Evolutionary conservation across 306 rosid species (phyloP).

Genomic region (Crotalaria pallida): DNA sequence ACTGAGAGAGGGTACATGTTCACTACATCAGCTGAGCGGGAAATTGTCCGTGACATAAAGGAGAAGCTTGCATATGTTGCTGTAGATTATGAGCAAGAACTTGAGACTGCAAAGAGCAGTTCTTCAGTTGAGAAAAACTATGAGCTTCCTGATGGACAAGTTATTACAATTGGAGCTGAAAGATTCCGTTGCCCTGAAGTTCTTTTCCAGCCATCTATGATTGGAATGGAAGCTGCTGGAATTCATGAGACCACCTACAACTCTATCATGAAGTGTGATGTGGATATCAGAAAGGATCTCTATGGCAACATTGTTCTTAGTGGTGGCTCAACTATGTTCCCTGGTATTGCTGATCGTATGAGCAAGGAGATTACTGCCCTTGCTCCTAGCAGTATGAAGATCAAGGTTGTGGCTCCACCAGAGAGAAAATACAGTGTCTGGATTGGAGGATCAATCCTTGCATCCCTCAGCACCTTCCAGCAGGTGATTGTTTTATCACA

Average conservation of each 20-base stretch:
- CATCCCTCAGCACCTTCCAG: conserved; percentile 99
- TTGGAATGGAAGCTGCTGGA: conserved; percentile 99
- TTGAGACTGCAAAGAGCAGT: conserved; percentile 92
- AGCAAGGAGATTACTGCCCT: conserved; percentile 98
- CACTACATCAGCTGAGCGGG: conserved; percentile 98
- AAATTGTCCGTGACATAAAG: conserved; percentile 98
- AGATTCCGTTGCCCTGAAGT: conserved; percentile 97
- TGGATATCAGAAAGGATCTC: conserved; percentile 92
- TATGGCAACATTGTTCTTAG: conserved; percentile 95
- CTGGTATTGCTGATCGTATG: conserved; percentile 97
- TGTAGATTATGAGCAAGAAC: conserved; percentile 89
- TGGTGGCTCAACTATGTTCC: conserved; percentile 99
- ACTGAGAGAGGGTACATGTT: conserved; percentile 99
- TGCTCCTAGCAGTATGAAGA: conserved; percentile 99
- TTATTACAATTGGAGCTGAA: conserved; percentile 95
- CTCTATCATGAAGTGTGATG: conserved; percentile 98
- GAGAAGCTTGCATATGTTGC: conserved; percentile 98
- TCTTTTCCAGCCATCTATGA: conserved; percentile 96
- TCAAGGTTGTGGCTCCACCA: conserved; percentile 97
- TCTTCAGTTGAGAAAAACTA: conserved; percentile 95
- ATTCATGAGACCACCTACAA: conserved; percentile 96
- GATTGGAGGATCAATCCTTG: conserved; percentile 99
- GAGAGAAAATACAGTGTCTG: conserved; percentile 98
- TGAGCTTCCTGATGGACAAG: conserved; percentile 92
- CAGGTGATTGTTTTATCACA: conserved; percentile 49